Evolutionary conservation across 495 filamentous ascomycete genomes (phyloP).

Genomic region (Cudoniella acicularis): DNA sequence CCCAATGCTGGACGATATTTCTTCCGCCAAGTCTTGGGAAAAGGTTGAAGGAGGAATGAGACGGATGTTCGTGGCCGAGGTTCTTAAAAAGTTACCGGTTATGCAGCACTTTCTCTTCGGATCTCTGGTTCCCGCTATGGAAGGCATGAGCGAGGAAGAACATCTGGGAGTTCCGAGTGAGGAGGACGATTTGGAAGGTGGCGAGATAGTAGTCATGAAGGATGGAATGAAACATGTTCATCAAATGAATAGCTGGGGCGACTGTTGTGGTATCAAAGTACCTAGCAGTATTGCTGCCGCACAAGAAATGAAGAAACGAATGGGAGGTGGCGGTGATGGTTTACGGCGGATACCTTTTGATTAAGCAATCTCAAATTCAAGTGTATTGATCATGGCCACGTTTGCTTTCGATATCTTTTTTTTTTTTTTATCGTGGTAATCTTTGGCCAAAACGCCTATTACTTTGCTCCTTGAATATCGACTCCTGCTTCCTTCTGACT

Average conservation of each 20-base stretch:
- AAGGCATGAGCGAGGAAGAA: conserved; percentile 71
- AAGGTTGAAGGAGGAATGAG: conserved; percentile 96
- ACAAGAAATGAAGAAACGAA: conserved; percentile 77
- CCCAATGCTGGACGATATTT: conserved; percentile 98
- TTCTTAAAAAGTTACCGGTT: conserved; percentile 89
- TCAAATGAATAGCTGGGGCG: conserved; percentile 70
- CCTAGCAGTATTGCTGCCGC: conserved; percentile 88
- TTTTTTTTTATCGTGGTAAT: too few species aligned
- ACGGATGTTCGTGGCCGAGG: conserved; percentile 92
- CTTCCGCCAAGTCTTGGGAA: conserved; percentile 80
- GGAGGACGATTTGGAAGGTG: conserved; percentile 50
- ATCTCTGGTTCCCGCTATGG: conserved; percentile 67
- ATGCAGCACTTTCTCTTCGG: conserved; percentile 99
- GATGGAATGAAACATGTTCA: conserved; percentile 69
- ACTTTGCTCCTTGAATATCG: too few species aligned
- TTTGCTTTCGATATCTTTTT: too few species aligned
- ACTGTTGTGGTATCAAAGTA: conserved; percentile 98
- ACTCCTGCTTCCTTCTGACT: too few species aligned
- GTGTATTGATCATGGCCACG: too few species aligned
- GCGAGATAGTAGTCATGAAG: conserved; percentile 54
- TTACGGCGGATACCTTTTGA: conserved; percentile 91
- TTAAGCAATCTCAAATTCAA: conserved; percentile 33
- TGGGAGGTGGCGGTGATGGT: conserved; percentile 48
- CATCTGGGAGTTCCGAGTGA: conserved; percentile 38
- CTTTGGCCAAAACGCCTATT: too few species aligned